Evolutionary conservation across 306 rosid species (phyloP).

Genomic region (Hippophae rhamnoides): DNA sequence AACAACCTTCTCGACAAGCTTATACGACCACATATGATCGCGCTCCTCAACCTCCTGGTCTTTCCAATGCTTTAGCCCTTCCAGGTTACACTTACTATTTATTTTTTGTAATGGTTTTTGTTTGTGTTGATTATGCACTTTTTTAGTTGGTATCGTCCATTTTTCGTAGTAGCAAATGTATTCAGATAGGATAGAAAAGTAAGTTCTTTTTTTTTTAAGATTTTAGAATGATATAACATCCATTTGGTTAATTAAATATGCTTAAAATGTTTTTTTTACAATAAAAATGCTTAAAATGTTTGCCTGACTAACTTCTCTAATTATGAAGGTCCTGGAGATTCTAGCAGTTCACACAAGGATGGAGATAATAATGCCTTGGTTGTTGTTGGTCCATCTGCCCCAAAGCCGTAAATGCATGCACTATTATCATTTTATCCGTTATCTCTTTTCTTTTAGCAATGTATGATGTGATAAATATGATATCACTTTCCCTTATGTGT

Average conservation of each 20-base stretch:
- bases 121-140: too few species aligned
- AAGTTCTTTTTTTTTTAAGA: neutral
- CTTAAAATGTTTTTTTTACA: neutral
- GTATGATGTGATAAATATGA: neutral
- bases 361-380: conserved; percentile 64
- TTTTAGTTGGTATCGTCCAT: too few species aligned
- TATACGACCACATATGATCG: conserved; percentile 24
- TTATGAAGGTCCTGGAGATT: conserved; percentile 46
- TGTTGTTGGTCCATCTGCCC: conserved; percentile 73
- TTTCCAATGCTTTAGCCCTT: conserved; percentile 65
- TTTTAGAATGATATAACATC: neutral
- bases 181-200: neutral
- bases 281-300: neutral
- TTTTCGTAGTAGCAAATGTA: neutral
- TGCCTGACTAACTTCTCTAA: neutral
- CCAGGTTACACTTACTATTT: conserved; percentile 36
- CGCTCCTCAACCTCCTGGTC: conserved; percentile 33
- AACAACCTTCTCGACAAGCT: conserved; percentile 37
- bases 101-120: too few species aligned
- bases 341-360: conserved; percentile 38
- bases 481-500: neutral
- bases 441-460: neutral
- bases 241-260: neutral
- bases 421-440: neutral
- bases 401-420: conserved; percentile 40